Evolutionary conservation across 441 rosid species (phyloP).

Genomic region (Gossypium davidsonii): DNA sequence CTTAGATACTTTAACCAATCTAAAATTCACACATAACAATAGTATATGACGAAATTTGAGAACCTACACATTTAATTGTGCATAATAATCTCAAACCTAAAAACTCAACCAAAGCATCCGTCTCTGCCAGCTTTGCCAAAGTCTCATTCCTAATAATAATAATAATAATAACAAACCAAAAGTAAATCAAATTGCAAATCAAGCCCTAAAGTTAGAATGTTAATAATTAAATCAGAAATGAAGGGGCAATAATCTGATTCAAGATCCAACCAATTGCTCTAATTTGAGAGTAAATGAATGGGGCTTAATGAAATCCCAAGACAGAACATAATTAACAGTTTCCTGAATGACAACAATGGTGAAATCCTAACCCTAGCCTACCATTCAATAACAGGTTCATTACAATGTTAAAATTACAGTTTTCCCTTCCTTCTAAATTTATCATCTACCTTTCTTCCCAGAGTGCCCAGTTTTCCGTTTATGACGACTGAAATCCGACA

Average conservation of each 20-base stretch:
- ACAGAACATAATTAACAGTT: conserved; percentile 2
- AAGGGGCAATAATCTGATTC: background rate
- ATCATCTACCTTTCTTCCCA: conserved; percentile 50
- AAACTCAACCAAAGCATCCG: too few relatives aligned
- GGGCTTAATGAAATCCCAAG: conserved; percentile 8
- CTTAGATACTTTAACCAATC: too few relatives aligned
- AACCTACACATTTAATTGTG: too few relatives aligned
- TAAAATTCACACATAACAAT: too few relatives aligned
- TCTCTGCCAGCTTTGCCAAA: too few relatives aligned
- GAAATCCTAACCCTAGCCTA: conserved; percentile 19
- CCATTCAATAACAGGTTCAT: conserved; percentile 35
- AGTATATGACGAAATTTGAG: too few relatives aligned
- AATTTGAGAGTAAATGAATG: conserved; percentile 3
- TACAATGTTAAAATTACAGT: conserved; percentile 28
- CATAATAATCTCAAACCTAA: too few relatives aligned
- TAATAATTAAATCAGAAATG: background rate
- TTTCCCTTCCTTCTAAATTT: conserved; percentile 18
- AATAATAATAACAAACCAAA: too few relatives aligned
- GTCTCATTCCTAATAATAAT: too few relatives aligned
- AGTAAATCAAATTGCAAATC: too few relatives aligned
- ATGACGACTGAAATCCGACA: conserved; percentile 95
- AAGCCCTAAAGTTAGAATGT: too few relatives aligned
- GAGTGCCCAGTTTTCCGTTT: conserved; percentile 96
- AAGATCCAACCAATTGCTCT: conserved; percentile 4
- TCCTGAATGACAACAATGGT: conserved; percentile 3